Evolutionary conservation across 176 grass and related monocot genomes (phyloP), one percentile per base, ranked within the genome.

Genomic region (Chloris gayana): DNA sequence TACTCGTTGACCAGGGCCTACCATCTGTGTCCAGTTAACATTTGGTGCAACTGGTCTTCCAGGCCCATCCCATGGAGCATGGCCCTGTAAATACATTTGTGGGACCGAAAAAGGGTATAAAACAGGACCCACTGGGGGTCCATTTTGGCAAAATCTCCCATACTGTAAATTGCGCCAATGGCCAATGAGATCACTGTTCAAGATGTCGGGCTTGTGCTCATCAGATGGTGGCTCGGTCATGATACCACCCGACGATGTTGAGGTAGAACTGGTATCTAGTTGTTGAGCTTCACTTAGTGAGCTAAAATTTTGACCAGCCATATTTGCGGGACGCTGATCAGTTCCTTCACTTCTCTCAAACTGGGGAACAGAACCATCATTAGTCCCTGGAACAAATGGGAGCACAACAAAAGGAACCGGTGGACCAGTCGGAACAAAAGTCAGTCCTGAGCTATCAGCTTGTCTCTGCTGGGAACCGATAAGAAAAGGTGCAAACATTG

Each of bases 371-470:
- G 76, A 83, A 80, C 74, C 83, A 82, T 94, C 89, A 18, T 27
- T 49, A 77, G 83, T 89, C 29, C 85, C 64, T 32, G 76, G 85
- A 72, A 86, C 88, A 84, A 42, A 57, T 8, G 91, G 89, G 49
- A 88, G 4, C 84, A 90, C 24, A 37, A 88, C 76, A 82, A 83
- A 94, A 80, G 91, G 91, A 77, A 94, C 84, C 30, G 74, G 83
- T 26, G 95, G 87, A 61, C 89, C 91, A 74, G 91, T 92, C 70
- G 57, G 85, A 90, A 92, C 50, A 88, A 94, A 94, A 73, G 86
- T 46, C 53, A 89, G 39, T 27, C 87, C 89, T 58, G 85, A 89
- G 83, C 44, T 92, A 88, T 90, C 91, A 72, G 77, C 67, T 80
- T 78, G 72, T 58, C 89, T 94, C 77, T 92, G 89, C 80, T 87